Conservation (phyloP, 108 stramenopile genomes). For the Nitzschia inconspicua region DNA sequence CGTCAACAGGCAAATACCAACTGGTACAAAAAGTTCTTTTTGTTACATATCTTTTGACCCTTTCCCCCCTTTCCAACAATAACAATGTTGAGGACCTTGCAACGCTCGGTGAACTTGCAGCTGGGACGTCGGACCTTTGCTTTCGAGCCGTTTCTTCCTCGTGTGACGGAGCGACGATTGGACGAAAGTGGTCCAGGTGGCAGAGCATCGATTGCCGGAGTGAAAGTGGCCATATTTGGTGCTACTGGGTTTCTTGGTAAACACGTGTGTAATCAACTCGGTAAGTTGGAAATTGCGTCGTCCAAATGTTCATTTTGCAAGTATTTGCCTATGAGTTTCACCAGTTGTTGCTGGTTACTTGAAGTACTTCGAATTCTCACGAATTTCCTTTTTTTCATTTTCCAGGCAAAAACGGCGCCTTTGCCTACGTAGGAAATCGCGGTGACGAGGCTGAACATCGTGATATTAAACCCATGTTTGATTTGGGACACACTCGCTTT, state of each 20-base stretch:
- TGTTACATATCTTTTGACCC: no score
- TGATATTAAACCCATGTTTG: conserved; percentile 89
- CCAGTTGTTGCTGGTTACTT: no score
- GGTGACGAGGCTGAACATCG: conserved; percentile 92
- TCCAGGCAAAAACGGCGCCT: conserved; percentile 69
- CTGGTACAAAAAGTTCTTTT: no score
- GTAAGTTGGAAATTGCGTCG: no score
- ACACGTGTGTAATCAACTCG: conserved; percentile 78
- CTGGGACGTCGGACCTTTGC: conserved; percentile 18
- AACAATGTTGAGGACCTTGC: conserved; percentile 13
- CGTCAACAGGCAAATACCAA: no score
- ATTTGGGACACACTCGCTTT: conserved; percentile 86
- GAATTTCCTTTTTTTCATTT: neutral
- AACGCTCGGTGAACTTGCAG: conserved; percentile 4
- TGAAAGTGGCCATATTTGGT: conserved; percentile 88
- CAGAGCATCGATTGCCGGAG: conserved; percentile 59
- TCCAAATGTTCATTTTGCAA: no score
- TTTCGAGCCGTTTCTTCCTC: conserved; percentile 19
- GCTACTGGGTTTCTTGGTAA: conserved; percentile 93
- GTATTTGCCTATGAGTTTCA: no score
- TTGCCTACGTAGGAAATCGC: conserved; percentile 85
- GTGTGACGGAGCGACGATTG: conserved; percentile 52
- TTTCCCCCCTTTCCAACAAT: no score
- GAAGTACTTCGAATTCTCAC: no score
- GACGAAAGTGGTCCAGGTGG: conserved; percentile 75